Conservation (phyloP, 1,139 yeast species). For the Blastobotrys illinoisensis region DNA sequence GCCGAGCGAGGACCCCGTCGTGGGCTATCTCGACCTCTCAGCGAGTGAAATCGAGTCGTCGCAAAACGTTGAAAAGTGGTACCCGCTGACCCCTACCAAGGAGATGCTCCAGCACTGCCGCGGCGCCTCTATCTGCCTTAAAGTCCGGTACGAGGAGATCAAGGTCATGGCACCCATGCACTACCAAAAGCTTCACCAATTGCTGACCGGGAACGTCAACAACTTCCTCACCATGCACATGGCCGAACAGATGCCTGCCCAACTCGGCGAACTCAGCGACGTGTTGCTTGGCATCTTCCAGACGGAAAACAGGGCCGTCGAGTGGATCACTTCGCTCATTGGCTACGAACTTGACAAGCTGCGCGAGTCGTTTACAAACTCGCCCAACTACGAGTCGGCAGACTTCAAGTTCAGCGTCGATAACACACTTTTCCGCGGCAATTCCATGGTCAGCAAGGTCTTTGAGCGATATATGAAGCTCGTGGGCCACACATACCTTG, state of each 20-base stretch:
- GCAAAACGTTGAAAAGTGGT: conserved; percentile 21
- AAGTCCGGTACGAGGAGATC: conserved; percentile 49
- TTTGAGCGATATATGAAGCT: conserved; percentile 71
- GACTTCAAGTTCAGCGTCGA: conserved; percentile 30
- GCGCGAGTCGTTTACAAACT: conserved; percentile 10
- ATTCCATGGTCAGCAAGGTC: conserved; percentile 73
- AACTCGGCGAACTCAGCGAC: conserved; percentile 39
- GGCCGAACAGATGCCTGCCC: conserved; percentile 39
- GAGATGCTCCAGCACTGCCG: conserved; percentile 7
- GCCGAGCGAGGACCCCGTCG: conserved; percentile 34
- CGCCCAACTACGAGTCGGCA: conserved; percentile 10
- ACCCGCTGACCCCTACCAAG: conserved; percentile 13
- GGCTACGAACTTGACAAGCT: conserved; percentile 45
- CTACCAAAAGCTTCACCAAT: conserved; percentile 51
- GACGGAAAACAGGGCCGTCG: conserved; percentile 45
- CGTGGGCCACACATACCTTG: conserved; percentile 74
- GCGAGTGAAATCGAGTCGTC: conserved; percentile 14
- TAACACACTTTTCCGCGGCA: conserved; percentile 80
- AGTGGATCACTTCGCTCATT: conserved; percentile 65
- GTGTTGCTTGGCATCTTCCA: conserved; percentile 26
- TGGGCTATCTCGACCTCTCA: conserved; percentile 21
- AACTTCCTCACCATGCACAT: conserved; percentile 21
- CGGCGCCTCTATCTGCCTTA: conserved; percentile 39
- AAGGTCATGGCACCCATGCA: conserved; percentile 55
- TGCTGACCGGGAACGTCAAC: conserved; percentile 17